Conservation (phyloP, 495 filamentous ascomycete genomes). For the Tuber aestivum region DNA sequence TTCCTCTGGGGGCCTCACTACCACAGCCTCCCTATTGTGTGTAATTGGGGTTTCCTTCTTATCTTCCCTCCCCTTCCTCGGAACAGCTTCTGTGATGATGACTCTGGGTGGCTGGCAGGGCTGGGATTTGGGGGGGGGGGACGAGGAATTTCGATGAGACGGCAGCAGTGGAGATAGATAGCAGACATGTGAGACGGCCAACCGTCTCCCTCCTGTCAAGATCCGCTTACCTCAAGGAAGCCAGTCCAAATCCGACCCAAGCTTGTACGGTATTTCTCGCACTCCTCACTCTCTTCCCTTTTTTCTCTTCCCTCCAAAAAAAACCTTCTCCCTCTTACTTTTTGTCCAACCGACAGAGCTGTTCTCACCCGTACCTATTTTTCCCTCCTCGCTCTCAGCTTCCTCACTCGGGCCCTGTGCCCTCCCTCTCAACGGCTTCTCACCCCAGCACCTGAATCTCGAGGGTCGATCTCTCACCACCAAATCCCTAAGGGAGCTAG, state of each 20-base stretch:
- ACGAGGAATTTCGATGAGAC: constrained; percentile 31
- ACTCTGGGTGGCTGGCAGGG: not conserved
- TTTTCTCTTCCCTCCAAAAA: constrained; percentile 13
- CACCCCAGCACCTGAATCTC: not conserved
- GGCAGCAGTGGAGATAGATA: constrained; percentile 9
- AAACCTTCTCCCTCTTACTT: constrained; percentile 18
- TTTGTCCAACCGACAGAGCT: constrained; percentile 7
- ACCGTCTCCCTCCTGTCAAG: constrained; percentile 29
- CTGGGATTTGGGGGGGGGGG: constrained; percentile 23
- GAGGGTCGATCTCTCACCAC: constrained; percentile 1
- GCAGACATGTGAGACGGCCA: constrained; percentile 36
- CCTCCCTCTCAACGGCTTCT: constrained; percentile 9
- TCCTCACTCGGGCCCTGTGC: constrained; percentile 12
- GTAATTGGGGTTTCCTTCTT: not conserved
- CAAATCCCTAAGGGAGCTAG: constrained; percentile 30
- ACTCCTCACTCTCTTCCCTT: not conserved
- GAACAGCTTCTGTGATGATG: constrained; percentile 21
- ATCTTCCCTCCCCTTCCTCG: constrained; percentile 14
- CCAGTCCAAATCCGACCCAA: constrained; percentile 7
- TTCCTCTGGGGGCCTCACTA: constrained; percentile 19
- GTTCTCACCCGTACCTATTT: constrained; percentile 7
- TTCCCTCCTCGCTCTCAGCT: constrained; percentile 24
- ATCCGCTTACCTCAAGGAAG: constrained; percentile 35
- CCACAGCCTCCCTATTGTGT: constrained; percentile 1
- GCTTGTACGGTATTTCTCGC: not conserved